Evolutionary conservation across 805 yeast species (phyloP), one percentile per base, ranked within the genome.

Genomic region (Nakazawaea wyomingensis): DNA sequence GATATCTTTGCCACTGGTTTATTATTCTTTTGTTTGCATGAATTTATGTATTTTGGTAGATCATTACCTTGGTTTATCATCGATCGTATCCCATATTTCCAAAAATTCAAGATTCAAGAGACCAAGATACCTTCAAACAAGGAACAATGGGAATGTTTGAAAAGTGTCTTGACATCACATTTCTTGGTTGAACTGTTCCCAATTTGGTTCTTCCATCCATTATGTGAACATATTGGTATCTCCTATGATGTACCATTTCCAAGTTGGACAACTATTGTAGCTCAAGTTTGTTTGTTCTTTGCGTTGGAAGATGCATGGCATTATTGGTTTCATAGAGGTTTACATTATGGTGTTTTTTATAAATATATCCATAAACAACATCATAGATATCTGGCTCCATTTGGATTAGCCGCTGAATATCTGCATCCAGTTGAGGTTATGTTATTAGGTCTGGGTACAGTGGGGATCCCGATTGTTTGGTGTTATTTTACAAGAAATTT

Each of bases 311-410:
- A 91, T 61, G 71, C 86, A 50, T 93, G 97, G 98, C 99, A 91
- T 66, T 91, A 91, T 72, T 85, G 93, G 85, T 82, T 85, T 61
- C 99, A 91, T 66, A 80, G 98, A 57, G 74, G 82, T 30, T 80
- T 91, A 64, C 99, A 91, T 64, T 77, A 80, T 61, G 95, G 95
- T 43, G 74, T 79, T 48, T 85, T 93, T 62, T 91, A 91, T 78
- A 88, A 85, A 69, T 78, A 82, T 63, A 87, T 91, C 54, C 99
- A 91, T 73, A 91, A 91, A 69, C 96, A 89, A 72, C 99, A 91
- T 66, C 99, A 91, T 69, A 82, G 90, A 64, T 91, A 90, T 62
- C 96, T 97, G 18, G 97, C 98, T 35, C 99, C 99, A 36, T 91
- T 91, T 59, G 99, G 99, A 30, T 69, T 91, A 46, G 82, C 98